Conservation (phyloP, 2,329 filamentous ascomycete genomes). For the Diaporthe sp. region DNA sequence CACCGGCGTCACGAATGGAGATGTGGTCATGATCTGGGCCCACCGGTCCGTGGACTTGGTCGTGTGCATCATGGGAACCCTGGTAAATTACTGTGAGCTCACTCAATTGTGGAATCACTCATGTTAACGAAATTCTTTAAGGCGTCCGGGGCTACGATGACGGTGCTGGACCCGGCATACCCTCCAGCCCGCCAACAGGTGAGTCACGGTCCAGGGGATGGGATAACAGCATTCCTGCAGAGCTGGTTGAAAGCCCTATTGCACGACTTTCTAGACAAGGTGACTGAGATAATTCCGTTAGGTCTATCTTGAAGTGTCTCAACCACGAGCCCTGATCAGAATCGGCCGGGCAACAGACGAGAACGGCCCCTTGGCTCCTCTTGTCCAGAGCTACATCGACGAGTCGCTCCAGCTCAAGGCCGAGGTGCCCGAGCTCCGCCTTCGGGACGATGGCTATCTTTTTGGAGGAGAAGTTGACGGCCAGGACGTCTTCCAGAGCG, state of each 20-base stretch:
- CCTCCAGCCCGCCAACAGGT: slow-evolving; percentile 81
- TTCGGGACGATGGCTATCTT: slow-evolving; percentile 79
- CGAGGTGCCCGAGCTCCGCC: slow-evolving; percentile 79
- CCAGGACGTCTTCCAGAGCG: slow-evolving; percentile 67
- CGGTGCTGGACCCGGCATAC: slow-evolving; percentile 84
- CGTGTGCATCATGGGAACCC: slow-evolving; percentile 81
- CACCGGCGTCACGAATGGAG: slow-evolving; percentile 80
- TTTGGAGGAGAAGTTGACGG: slow-evolving; percentile 77
- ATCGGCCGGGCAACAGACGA: slow-evolving; percentile 81
- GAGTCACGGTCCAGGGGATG: not conserved
- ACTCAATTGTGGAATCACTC: not conserved
- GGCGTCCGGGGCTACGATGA: slow-evolving; percentile 71
- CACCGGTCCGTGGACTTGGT: slow-evolving; percentile 80
- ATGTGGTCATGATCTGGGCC: slow-evolving; percentile 95
- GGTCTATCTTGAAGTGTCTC: slow-evolving; percentile 80
- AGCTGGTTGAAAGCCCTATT: not conserved
- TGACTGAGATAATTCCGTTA: not conserved
- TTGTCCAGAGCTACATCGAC: slow-evolving; percentile 76
- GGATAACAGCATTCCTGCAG: not conserved
- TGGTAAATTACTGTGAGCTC: slow-evolving; percentile 24
- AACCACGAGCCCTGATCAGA: slow-evolving; percentile 77
- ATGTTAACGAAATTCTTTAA: slow-evolving; percentile 54
- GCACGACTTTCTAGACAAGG: too few species aligned
- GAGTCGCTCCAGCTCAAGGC: slow-evolving; percentile 80
- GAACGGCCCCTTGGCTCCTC: slow-evolving; percentile 66